phyloP scores from a whole-genome alignment of 371 early-diverging fungal species.

The Mortierella sp. region DNA sequence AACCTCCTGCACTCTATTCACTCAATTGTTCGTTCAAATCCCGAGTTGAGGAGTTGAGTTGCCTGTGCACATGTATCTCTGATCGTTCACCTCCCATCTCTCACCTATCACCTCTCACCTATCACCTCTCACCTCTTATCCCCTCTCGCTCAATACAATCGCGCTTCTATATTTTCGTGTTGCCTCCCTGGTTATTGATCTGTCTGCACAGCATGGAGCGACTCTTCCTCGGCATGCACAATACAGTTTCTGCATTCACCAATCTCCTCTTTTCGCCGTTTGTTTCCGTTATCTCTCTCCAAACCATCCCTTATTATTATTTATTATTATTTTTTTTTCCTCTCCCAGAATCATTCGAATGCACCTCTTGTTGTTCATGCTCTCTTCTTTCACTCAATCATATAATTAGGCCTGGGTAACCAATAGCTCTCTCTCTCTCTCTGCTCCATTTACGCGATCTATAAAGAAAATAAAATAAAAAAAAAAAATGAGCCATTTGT shows the following conservation, averaged over 20 bases:
- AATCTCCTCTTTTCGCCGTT: background rate
- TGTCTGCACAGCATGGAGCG: no score
- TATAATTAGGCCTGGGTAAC: background rate
- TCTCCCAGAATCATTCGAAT: background rate
- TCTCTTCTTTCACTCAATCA: background rate
- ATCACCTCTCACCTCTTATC: no score
- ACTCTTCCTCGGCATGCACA: background rate
- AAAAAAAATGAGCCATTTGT: background rate
- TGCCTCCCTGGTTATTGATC: no score
- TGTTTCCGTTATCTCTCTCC: no score
- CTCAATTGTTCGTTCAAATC: no score
- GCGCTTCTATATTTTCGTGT: no score
- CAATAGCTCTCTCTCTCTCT: background rate
- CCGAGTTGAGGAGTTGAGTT: no score
- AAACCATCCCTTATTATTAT: slow-evolving; percentile 1
- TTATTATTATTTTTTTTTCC: background rate
- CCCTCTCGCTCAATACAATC: no score
- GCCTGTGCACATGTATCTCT: no score
- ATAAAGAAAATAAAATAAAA: background rate
- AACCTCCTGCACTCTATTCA: no score
- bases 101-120: no score
- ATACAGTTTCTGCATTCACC: background rate
- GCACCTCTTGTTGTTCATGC: background rate
- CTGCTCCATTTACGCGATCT: background rate
- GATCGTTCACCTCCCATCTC: no score